Percentiles rank a stretch among this genome's conserved stretches.
Evolutionary conservation across 1,284 basidiomycete species (phyloP).

Genomic region (Phellinidium pouzarii): DNA sequence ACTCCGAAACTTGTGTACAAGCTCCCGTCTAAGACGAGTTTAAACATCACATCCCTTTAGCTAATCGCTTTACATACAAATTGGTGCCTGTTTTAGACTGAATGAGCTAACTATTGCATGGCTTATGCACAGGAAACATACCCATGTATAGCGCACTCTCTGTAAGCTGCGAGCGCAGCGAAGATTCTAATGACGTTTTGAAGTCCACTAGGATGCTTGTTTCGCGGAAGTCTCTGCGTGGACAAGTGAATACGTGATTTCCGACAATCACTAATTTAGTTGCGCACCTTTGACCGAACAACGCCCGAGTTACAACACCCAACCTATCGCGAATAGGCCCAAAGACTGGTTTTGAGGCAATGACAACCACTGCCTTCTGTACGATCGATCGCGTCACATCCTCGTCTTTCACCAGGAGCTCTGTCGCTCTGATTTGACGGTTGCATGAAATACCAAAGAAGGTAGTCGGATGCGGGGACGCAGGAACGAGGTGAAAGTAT

Average conservation of each 20-base stretch:
- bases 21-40: constrained; percentile 55
- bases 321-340: constrained; percentile 88
- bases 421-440: constrained; percentile 83
- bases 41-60: constrained; percentile 4
- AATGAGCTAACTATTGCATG: constrained; percentile 20
- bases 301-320: constrained; percentile 89
- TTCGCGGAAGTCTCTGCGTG: constrained; percentile 71
- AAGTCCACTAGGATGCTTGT: constrained; percentile 83
- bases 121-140: constrained; percentile 28
- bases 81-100: neutral
- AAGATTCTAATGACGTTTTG: constrained; percentile 62
- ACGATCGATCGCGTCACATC: constrained; percentile 95
- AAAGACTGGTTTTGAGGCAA: constrained; percentile 86
- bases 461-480: constrained; percentile 66
- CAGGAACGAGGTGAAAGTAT: constrained; percentile 85
- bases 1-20: constrained; percentile 92
- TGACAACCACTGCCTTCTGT: constrained; percentile 95
- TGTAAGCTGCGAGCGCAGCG: constrained; percentile 62
- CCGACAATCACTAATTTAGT: neutral
- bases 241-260: neutral
- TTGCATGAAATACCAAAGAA: constrained; percentile 98
- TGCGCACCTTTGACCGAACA: constrained; percentile 72
- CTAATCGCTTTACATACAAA: constrained; percentile 6
- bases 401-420: constrained; percentile 73
- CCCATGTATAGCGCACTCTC: constrained; percentile 87